Percentiles rank a stretch among this genome's conserved stretches.
Conservation (phyloP, 2,329 filamentous ascomycete species). For the Cladophialophora chaetospira region DNA sequence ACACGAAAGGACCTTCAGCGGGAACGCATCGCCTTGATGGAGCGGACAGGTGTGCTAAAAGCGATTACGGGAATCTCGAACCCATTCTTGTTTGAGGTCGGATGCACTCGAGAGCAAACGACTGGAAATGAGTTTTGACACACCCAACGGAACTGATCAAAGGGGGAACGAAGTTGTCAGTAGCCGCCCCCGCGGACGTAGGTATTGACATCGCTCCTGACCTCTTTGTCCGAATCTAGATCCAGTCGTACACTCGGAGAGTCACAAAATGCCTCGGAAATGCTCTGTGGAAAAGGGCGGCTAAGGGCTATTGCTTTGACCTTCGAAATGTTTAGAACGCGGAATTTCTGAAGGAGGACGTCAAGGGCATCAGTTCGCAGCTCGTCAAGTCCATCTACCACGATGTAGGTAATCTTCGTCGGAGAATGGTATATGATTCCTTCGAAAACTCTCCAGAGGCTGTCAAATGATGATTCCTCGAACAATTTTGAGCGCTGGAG, state of each 20-base stretch:
- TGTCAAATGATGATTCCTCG: not conserved
- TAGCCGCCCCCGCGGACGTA: conserved; percentile 31
- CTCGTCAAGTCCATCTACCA: conserved; percentile 4
- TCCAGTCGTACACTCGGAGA: not conserved
- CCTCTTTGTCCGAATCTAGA: not conserved
- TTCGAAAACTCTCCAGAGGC: conserved; percentile 1
- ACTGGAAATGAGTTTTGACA: no score
- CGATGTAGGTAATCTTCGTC: not conserved
- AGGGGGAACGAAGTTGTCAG: no score
- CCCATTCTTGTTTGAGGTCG: no score
- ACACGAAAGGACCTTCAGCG: no score
- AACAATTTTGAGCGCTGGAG: not conserved
- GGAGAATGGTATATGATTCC: not conserved
- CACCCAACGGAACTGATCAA: no score
- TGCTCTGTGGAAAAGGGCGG: not conserved
- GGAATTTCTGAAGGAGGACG: not conserved
- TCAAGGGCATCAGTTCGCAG: not conserved
- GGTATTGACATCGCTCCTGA: conserved; percentile 8
- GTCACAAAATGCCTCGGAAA: not conserved
- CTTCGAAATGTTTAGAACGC: not conserved
- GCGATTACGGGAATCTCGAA: no score
- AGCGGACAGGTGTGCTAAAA: no score
- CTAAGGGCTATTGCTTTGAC: conserved; percentile 1
- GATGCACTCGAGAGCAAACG: no score
- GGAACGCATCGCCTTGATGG: no score